phyloP scores from a whole-genome alignment of 2,329 filamentous ascomycete species.

The Zasmidium angulare region DNA sequence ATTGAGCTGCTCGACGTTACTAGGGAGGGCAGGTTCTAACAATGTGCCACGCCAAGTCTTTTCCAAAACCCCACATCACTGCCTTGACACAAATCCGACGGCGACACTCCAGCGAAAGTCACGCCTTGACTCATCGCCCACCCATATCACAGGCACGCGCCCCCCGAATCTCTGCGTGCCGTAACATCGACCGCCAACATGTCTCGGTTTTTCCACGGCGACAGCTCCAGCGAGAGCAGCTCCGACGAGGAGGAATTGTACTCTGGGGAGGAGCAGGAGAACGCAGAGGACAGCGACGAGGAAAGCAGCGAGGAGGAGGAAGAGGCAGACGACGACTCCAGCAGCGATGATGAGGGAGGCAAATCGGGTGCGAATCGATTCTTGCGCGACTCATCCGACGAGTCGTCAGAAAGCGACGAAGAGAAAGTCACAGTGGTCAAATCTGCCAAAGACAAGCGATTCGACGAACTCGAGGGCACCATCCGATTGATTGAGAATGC shows the following conservation, averaged over 20 bases:
- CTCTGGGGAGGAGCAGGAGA: constrained; percentile 69
- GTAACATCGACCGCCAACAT: constrained; percentile 15
- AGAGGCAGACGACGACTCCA: constrained; percentile 53
- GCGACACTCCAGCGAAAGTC: not conserved
- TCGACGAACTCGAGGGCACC: constrained; percentile 87
- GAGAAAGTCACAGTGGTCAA: constrained; percentile 85
- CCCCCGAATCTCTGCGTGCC: constrained; percentile 4
- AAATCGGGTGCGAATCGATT: constrained; percentile 76
- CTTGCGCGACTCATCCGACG: constrained; percentile 65
- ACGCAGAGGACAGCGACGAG: constrained; percentile 52
- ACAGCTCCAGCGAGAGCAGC: constrained; percentile 94
- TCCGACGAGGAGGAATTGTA: constrained; percentile 93
- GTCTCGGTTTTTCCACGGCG: constrained; percentile 96
- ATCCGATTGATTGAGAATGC: constrained; percentile 94
- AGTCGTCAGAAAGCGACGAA: constrained; percentile 75
- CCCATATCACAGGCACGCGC: constrained; percentile 15
- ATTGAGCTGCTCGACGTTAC: not conserved
- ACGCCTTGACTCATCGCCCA: not conserved
- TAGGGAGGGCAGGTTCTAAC: too few relatives aligned
- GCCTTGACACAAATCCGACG: not conserved
- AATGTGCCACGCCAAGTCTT: too few relatives aligned
- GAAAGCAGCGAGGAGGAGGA: constrained; percentile 35
- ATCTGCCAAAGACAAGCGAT: constrained; percentile 96
- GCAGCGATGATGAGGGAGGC: constrained; percentile 56
- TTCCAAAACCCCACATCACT: not conserved